Percentiles rank a stretch among this genome's conserved stretches.
Evolutionary conservation across 2,329 filamentous ascomycete species (phyloP).

Genomic region (Tetracladium maxilliforme): DNA sequence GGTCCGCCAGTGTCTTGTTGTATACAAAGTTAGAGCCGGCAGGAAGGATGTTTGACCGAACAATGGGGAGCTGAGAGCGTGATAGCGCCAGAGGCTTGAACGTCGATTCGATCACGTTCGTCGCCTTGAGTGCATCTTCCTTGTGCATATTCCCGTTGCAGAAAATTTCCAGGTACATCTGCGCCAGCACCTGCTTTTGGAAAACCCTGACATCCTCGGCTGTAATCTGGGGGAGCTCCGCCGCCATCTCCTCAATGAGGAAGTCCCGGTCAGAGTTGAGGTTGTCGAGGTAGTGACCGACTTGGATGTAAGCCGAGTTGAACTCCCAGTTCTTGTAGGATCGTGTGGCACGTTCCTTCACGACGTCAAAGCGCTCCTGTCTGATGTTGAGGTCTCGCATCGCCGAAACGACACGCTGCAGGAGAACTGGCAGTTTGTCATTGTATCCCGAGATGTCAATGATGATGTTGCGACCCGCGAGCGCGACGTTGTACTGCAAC

Average conservation of each 20-base stretch:
- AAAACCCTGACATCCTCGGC: slow-evolving; percentile 63
- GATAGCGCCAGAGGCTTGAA: slow-evolving; percentile 63
- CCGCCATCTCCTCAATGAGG: slow-evolving; percentile 65
- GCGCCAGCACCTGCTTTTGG: slow-evolving; percentile 64
- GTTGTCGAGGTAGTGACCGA: slow-evolving; percentile 70
- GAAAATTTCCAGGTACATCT: slow-evolving; percentile 77
- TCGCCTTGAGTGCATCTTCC: slow-evolving; percentile 78
- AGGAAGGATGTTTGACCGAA: slow-evolving; percentile 63
- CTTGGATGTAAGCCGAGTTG: slow-evolving; percentile 78
- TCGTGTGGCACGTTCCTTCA: slow-evolving; percentile 71
- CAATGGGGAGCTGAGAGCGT: slow-evolving; percentile 63
- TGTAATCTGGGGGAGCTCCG: slow-evolving; percentile 62
- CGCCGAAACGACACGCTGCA: slow-evolving; percentile 76
- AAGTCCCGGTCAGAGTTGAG: slow-evolving; percentile 64
- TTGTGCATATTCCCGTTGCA: slow-evolving; percentile 90
- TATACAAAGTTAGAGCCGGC: slow-evolving; percentile 74
- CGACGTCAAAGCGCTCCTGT: slow-evolving; percentile 78
- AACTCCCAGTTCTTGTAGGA: slow-evolving; percentile 77
- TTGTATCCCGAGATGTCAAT: slow-evolving; percentile 83
- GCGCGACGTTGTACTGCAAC: slow-evolving; percentile 64
- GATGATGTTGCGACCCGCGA: slow-evolving; percentile 59
- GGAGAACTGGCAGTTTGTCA: slow-evolving; percentile 80
- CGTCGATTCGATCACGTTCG: slow-evolving; percentile 65
- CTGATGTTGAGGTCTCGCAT: slow-evolving; percentile 75
- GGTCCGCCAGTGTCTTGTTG: slow-evolving; percentile 66